These are phyloP conservation scores for Crassisporium funariophilum DNA, from an alignment of 768 basidiomycete genomes.

Conservation along the genomic window DNA sequence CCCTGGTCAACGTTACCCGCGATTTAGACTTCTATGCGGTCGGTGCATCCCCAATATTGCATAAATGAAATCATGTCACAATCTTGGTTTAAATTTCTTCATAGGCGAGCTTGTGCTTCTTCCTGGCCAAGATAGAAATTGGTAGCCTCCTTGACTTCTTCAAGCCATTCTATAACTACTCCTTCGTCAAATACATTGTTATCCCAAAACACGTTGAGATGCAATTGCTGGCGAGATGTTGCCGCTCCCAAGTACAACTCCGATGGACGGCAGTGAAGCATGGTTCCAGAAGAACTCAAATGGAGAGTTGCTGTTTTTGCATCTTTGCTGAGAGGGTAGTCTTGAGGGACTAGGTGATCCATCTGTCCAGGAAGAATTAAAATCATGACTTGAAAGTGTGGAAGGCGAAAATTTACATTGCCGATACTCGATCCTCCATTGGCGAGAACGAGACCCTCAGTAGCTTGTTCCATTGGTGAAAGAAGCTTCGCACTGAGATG, in stretches of 20 bases:
- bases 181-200: constrained; percentile 45
- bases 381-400: too few species aligned
- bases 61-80: neutral
- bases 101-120: too few species aligned
- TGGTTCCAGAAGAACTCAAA: constrained; percentile 16
- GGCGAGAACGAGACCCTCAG: constrained; percentile 22
- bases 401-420: constrained; percentile 32
- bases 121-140: constrained; percentile 32
- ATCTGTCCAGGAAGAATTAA: too few species aligned
- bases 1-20: constrained; percentile 43
- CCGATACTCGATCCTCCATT: constrained; percentile 43
- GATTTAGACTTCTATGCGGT: neutral
- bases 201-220: constrained; percentile 42
- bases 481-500: constrained; percentile 12
- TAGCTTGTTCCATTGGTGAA: constrained; percentile 30
- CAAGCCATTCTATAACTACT: constrained; percentile 48
- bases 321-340: constrained; percentile 33
- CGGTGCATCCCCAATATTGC: neutral
- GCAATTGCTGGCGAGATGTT: constrained; percentile 33
- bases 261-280: constrained; percentile 44
- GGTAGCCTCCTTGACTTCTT: constrained; percentile 40
- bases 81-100: constrained; percentile 3
- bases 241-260: constrained; percentile 51
- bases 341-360: constrained; percentile 33
- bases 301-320: constrained; percentile 15